Evolutionary conservation across 2,329 filamentous ascomycete genomes (phyloP).

Genomic region (Sporothrix phasma): DNA sequence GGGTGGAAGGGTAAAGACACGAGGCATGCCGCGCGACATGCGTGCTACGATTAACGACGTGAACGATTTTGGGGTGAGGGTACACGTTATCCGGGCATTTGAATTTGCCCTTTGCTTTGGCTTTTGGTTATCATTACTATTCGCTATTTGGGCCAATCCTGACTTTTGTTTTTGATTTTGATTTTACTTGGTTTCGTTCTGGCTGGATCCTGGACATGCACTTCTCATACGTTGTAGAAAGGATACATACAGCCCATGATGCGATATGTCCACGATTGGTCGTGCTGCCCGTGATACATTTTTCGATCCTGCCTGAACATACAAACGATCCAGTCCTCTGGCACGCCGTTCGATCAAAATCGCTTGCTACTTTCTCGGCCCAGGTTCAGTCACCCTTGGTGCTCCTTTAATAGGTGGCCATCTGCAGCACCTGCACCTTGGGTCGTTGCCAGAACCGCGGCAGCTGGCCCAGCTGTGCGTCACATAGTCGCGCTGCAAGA

Average conservation of each 20-base stretch:
- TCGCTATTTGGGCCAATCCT: background rate
- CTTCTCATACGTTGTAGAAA: background rate
- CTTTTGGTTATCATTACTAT: background rate
- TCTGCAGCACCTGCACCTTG: background rate
- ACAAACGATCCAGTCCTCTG: background rate
- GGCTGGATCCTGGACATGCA: too few relatives aligned
- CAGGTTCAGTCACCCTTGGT: too few relatives aligned
- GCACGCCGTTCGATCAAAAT: too few relatives aligned
- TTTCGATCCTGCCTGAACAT: background rate
- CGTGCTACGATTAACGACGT: constrained; percentile 1
- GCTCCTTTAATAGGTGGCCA: constrained; percentile 13
- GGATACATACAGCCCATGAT: background rate
- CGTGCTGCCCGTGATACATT: background rate
- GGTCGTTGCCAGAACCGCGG: constrained; percentile 17
- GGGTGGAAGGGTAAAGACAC: background rate
- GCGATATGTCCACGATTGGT: background rate
- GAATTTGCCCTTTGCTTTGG: too few relatives aligned
- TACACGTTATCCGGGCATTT: too few relatives aligned
- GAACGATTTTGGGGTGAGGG: too few relatives aligned
- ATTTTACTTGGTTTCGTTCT: too few relatives aligned
- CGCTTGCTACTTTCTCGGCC: too few relatives aligned
- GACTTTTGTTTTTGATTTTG: background rate
- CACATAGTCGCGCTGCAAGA: constrained; percentile 59
- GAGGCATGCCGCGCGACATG: background rate
- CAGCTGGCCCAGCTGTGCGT: constrained; percentile 64